Base-by-base conservation (phyloP, 305 asterid species). In the Fraxinus ornus region DNA sequence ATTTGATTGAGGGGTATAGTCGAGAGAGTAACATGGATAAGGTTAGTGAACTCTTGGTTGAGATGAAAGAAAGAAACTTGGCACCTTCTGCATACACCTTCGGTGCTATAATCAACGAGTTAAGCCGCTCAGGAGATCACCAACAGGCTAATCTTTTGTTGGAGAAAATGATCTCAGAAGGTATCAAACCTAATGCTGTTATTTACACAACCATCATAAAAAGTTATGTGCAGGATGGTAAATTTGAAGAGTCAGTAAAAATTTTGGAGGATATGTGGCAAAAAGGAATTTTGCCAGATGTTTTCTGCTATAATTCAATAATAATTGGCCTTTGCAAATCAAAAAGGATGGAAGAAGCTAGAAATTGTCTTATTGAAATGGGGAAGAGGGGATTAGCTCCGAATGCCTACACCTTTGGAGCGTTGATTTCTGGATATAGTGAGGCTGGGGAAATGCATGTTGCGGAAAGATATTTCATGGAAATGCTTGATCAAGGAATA, bases 351-450 rank as follows among this genome's bases (percentile, higher is more conserved):
- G 95, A 90, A 75, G 97, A 95, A 78, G 97, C 98, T 57, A 85
- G 75, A 83, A 64, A 66, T 55, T 91, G 90, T 88, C 79, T 95
- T 17, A 66, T 52, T 74, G 91, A 89, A 82, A 91, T 93, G 98
- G 83, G 71, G 84, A 86, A 80, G 82, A 88, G 84, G 87, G 93
- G 93, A 82, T 78, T 93, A 80, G 83, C n/a, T 78, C 97, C 97
- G 52, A 95, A 95, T 93, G 90, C 89, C 77, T 93, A 90, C 84
- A 93, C 97, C 70, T 91, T 83, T 81, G 98, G 95, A 85, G 88
- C 95, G 41, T 85, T 94, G 82, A 82, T 93, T 83, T 88, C 92
- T 77, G 94, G 90, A 81, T 87, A 89, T 85, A 78, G 85, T 7
- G 93, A 92, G 86, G 82, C 87, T 17, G 94, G 93, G 81, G 88